Conservation (phyloP, 768 basidiomycete genomes). For the Hygrophoropsis aurantiaca region DNA sequence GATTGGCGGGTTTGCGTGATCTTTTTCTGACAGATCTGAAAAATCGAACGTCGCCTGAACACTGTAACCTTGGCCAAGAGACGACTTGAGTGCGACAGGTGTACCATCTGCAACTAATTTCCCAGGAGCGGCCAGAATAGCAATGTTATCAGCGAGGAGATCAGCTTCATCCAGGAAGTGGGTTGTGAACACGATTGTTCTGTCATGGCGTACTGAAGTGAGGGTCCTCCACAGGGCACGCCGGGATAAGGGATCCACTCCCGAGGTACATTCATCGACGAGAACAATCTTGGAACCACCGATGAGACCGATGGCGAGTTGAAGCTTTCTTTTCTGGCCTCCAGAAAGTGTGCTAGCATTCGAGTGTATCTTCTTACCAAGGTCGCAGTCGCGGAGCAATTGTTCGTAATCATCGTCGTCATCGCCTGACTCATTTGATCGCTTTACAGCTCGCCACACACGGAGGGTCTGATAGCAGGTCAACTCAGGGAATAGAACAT, state of each 20-base stretch:
- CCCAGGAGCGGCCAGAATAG: conserved; percentile 73
- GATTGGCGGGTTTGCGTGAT: conserved; percentile 10
- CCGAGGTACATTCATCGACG: conserved; percentile 75
- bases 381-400: conserved; percentile 69
- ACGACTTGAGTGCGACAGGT: conserved; percentile 72
- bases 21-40: conserved; percentile 29
- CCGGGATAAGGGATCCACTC: conserved; percentile 79
- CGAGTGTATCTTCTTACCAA: conserved; percentile 65
- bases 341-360: conserved; percentile 70
- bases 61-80: conserved; percentile 71
- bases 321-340: conserved; percentile 81
- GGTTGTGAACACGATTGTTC: conserved; percentile 76
- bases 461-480: conserved; percentile 71
- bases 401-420: conserved; percentile 60
- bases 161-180: conserved; percentile 85
- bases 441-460: conserved; percentile 74
- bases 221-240: conserved; percentile 77
- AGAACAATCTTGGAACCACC: conserved; percentile 70
- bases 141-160: conserved; percentile 72
- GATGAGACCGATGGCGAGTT: conserved; percentile 77
- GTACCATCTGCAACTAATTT: conserved; percentile 72
- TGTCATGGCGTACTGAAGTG: conserved; percentile 61
- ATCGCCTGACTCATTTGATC: conserved; percentile 40
- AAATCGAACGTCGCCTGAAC: conserved; percentile 51
- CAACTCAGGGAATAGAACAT: conserved; percentile 77